These are phyloP conservation scores for Tolypocladium sp. DNA, from an alignment of 2,329 filamentous ascomycete genomes.

Conservation along the genomic window DNA sequence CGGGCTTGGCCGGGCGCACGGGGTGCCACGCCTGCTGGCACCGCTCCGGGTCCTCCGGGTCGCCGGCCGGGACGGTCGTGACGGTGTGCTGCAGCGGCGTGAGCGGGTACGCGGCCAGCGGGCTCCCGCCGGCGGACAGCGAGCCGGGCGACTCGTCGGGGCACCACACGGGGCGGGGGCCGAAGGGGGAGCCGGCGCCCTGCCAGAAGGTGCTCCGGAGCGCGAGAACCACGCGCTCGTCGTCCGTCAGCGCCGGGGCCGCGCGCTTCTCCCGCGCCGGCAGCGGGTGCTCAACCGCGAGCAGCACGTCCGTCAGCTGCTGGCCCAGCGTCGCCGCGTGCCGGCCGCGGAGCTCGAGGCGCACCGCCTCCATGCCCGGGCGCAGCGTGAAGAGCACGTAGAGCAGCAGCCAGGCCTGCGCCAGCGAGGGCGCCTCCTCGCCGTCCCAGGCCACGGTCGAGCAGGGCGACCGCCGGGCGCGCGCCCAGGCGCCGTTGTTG, in stretches of 20 bases:
- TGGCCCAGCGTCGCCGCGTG: slow-evolving; percentile 22
- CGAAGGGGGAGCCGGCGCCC: slow-evolving; percentile 58
- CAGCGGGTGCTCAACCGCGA: slow-evolving; percentile 40
- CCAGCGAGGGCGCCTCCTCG: slow-evolving; percentile 30
- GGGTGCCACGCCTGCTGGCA: slow-evolving; percentile 57
- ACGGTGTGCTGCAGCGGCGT: slow-evolving; percentile 38
- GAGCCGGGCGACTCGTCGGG: slow-evolving; percentile 32
- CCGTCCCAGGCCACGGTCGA: slow-evolving; percentile 35
- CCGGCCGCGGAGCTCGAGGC: slow-evolving; percentile 33
- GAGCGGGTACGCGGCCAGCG: slow-evolving; percentile 36
- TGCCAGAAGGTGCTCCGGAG: slow-evolving; percentile 58
- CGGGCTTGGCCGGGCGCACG: slow-evolving; percentile 61
- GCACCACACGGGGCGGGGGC: slow-evolving; percentile 53
- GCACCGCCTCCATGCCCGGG: slow-evolving; percentile 37
- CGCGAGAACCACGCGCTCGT: slow-evolving; percentile 28
- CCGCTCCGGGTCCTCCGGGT: slow-evolving; percentile 29
- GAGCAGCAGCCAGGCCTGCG: slow-evolving; percentile 42
- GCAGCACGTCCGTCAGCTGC: slow-evolving; percentile 36
- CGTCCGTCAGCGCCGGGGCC: slow-evolving; percentile 12
- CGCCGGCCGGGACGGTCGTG: slow-evolving; percentile 26
- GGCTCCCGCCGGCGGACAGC: slow-evolving; percentile 19
- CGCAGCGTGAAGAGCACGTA: slow-evolving; percentile 44
- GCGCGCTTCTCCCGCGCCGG: slow-evolving; percentile 19
- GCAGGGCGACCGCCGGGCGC: slow-evolving; percentile 43
- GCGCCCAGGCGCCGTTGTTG: slow-evolving; percentile 47